Percentiles rank a stretch among this genome's conserved stretches.
Evolutionary conservation across 192 early-diverging fungal species (phyloP).

Genomic region (Coemansia sp.): DNA sequence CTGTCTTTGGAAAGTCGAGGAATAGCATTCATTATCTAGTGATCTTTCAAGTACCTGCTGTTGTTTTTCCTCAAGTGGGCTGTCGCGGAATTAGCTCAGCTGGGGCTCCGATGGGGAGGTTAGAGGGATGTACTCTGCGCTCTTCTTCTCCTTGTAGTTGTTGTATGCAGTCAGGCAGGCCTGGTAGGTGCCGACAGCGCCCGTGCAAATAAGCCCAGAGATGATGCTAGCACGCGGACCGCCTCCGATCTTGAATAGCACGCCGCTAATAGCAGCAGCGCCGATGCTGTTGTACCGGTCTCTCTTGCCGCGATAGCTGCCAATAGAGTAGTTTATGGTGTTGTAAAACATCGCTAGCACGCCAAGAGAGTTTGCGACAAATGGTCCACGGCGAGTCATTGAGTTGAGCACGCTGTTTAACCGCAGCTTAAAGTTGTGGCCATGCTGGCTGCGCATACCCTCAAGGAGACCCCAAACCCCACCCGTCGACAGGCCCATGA

Average conservation of each 20-base stretch:
- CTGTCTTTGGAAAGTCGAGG: background rate
- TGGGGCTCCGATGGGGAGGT: slow-evolving; percentile 42
- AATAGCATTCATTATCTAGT: background rate
- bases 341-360: slow-evolving; percentile 84
- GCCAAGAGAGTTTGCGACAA: slow-evolving; percentile 77
- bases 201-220: slow-evolving; percentile 60
- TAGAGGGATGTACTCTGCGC: slow-evolving; percentile 5
- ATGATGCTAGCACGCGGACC: slow-evolving; percentile 59
- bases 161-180: slow-evolving; percentile 32
- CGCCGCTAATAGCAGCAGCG: slow-evolving; percentile 72
- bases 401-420: slow-evolving; percentile 80
- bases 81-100: slow-evolving; percentile 14
- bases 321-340: slow-evolving; percentile 67
- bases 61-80: background rate
- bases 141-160: slow-evolving; percentile 28
- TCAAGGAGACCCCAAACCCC: slow-evolving; percentile 75
- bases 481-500: slow-evolving; percentile 69
- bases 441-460: slow-evolving; percentile 65
- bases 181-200: slow-evolving; percentile 58
- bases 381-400: slow-evolving; percentile 81
- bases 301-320: slow-evolving; percentile 59
- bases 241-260: slow-evolving; percentile 70
- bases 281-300: slow-evolving; percentile 68
- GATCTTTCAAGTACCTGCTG: background rate
- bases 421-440: slow-evolving; percentile 67